These are phyloP conservation scores for Stachybotrys chartarum DNA, from an alignment of 2,329 filamentous ascomycete genomes.

Conservation along the genomic window DNA sequence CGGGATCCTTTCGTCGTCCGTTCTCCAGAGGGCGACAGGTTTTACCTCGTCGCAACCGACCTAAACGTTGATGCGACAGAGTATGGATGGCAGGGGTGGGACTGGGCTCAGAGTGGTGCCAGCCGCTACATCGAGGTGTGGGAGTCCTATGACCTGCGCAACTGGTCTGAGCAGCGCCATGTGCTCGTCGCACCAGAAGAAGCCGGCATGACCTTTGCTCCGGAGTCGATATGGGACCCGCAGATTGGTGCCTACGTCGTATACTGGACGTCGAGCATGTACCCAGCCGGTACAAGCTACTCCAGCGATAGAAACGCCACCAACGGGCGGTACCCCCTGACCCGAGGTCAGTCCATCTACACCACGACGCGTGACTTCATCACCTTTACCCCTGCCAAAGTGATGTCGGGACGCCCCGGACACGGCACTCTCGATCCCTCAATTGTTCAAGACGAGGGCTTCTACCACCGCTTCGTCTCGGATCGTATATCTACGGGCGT, in stretches of 20 bases:
- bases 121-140: constrained; percentile 41
- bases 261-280: not conserved
- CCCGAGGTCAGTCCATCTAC: not conserved
- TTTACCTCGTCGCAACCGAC: constrained; percentile 41
- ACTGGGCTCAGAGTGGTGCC: constrained; percentile 29
- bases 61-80: constrained; percentile 11
- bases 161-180: constrained; percentile 38
- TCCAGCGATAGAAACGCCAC: not conserved
- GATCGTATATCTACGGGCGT: not conserved
- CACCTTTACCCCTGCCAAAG: not conserved
- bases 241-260: not conserved
- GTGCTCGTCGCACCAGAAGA: constrained; percentile 22
- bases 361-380: not conserved
- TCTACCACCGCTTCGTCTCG: not conserved
- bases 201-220: not conserved
- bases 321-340: not conserved
- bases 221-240: not conserved
- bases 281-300: not conserved
- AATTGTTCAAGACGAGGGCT: not conserved
- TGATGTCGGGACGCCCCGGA: not conserved
- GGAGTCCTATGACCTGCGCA: constrained; percentile 37
- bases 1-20: constrained; percentile 44
- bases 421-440: not conserved
- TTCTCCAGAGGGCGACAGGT: constrained; percentile 35
- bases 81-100: constrained; percentile 25